These are phyloP conservation scores for Cladosporium sphaerospermum DNA, from an alignment of 2,329 filamentous ascomycete genomes.

Conservation along the genomic window DNA sequence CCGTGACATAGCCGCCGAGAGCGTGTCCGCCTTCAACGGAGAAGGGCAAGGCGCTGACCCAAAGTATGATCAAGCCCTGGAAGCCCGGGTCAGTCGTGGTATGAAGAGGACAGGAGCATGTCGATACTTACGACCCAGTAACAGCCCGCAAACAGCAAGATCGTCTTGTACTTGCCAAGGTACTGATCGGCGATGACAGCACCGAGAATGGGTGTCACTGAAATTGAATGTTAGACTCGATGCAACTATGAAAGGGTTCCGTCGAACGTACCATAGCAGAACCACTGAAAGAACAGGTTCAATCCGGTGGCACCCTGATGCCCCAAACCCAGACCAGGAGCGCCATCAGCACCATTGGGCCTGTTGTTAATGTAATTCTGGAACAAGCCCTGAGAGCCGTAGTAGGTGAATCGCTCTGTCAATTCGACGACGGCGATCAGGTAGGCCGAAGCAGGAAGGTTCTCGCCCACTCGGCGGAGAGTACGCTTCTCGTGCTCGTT, in stretches of 20 bases:
- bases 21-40: constrained; percentile 56
- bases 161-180: constrained; percentile 63
- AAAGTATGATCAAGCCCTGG: constrained; percentile 55
- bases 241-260: too few relatives aligned
- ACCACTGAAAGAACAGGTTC: constrained; percentile 45
- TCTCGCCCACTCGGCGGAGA: constrained; percentile 42
- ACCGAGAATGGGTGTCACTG: constrained; percentile 38
- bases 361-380: constrained; percentile 46
- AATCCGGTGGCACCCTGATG: constrained; percentile 40
- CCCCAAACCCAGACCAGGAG: constrained; percentile 35
- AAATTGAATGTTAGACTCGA: not conserved
- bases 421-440: constrained; percentile 46
- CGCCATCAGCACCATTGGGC: constrained; percentile 33
- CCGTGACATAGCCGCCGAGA: constrained; percentile 58
- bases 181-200: constrained; percentile 60
- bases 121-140: constrained; percentile 47
- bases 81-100: too few relatives aligned
- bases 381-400: constrained; percentile 34
- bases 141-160: constrained; percentile 58
- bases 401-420: constrained; percentile 42
- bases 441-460: constrained; percentile 41
- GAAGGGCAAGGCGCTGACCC: constrained; percentile 56
- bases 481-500: constrained; percentile 38
- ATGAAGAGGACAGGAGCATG: too few relatives aligned
- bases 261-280: constrained; percentile 33